Evolutionary conservation across 257 asterid genomes (phyloP).

Genomic region (Solanum habrochaites): DNA sequence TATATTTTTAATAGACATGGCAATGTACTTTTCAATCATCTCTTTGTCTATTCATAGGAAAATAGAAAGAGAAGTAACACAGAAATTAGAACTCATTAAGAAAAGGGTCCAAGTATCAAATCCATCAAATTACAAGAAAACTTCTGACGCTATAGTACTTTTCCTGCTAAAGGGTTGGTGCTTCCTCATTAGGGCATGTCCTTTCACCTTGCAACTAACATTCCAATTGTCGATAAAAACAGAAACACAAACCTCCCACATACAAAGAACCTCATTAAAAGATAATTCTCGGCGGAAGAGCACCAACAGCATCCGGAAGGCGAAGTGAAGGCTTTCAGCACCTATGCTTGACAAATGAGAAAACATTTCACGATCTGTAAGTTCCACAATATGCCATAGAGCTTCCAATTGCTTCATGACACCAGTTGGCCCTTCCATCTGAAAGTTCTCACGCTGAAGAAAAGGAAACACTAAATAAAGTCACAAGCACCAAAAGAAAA

Average conservation of each 20-base stretch:
- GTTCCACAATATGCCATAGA: slow-evolving; percentile 85
- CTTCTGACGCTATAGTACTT: not conserved
- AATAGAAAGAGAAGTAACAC: not conserved
- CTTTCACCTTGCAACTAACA: not conserved
- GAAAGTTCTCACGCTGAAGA: slow-evolving; percentile 83
- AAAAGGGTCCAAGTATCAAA: not conserved
- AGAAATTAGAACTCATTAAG: not conserved
- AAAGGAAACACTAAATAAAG: not conserved
- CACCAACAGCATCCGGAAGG: slow-evolving; percentile 95
- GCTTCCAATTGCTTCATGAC: slow-evolving; percentile 96
- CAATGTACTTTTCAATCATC: not conserved
- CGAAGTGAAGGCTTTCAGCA: slow-evolving; percentile 98
- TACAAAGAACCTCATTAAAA: slow-evolving; percentile 79
- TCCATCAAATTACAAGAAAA: not conserved
- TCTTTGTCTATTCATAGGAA: not conserved
- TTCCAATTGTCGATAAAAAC: not conserved
- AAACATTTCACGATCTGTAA: slow-evolving; percentile 80
- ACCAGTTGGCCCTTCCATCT: slow-evolving; percentile 96
- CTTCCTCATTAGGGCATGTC: not conserved
- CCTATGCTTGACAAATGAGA: slow-evolving; percentile 76
- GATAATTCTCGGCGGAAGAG: slow-evolving; percentile 96
- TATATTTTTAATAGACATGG: not conserved
- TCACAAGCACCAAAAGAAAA: not conserved
- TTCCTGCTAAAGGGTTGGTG: not conserved
- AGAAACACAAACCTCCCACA: slow-evolving; percentile 95